Conservation (phyloP, 2,329 filamentous ascomycete genomes). For the Sclerotinia minor region DNA sequence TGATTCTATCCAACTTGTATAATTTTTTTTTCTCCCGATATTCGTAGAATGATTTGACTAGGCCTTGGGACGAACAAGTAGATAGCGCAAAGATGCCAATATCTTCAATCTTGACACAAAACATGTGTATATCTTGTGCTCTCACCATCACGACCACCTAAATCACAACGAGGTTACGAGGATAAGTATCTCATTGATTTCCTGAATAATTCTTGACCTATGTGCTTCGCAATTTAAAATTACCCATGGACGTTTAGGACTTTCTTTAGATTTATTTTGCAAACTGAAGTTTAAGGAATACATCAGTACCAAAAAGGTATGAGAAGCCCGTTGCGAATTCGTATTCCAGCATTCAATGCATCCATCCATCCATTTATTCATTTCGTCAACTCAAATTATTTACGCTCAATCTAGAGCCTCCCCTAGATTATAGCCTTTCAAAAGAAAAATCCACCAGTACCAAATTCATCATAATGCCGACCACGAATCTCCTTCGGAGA, state of each 20-base stretch:
- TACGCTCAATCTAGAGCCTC: neutral
- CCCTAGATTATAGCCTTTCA: neutral
- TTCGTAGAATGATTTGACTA: too few relatives aligned
- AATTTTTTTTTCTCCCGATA: too few relatives aligned
- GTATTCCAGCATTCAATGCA: neutral
- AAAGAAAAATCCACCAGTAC: neutral
- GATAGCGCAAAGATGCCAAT: too few relatives aligned
- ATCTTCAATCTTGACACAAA: neutral
- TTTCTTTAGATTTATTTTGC: neutral
- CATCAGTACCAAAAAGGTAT: neutral
- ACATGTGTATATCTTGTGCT: neutral
- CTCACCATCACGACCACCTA: neutral
- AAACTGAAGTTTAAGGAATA: neutral
- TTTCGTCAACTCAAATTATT: constrained; percentile 2
- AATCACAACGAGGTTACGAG: neutral
- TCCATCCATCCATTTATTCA: constrained; percentile 1
- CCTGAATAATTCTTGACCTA: neutral
- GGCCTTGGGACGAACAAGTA: too few relatives aligned
- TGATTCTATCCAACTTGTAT: too few relatives aligned
- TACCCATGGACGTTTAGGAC: neutral
- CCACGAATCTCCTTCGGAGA: neutral
- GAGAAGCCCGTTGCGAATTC: neutral
- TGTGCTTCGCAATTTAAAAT: neutral
- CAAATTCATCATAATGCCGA: neutral
- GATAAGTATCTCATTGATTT: neutral